Evolutionary conservation across 2,329 filamentous ascomycete genomes (phyloP).

Genomic region (Colletotrichum tofieldiae): DNA sequence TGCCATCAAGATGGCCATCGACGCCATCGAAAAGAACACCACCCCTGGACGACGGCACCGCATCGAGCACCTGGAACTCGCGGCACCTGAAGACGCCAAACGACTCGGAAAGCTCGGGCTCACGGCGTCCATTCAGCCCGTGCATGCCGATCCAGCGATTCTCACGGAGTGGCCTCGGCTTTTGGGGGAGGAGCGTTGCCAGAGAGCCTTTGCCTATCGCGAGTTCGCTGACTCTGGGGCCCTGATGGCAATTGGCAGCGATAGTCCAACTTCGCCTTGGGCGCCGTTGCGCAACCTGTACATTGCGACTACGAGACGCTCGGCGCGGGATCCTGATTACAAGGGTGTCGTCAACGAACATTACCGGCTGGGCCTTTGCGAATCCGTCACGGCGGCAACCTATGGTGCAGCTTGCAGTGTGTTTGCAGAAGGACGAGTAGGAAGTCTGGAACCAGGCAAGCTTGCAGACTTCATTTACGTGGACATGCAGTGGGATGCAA

Average conservation of each 20-base stretch:
- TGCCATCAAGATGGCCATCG: conserved; percentile 71
- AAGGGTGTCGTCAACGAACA: conserved; percentile 65
- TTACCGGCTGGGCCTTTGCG: conserved; percentile 67
- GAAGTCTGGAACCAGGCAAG: conserved; percentile 66
- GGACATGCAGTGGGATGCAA: conserved; percentile 65
- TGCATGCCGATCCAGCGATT: conserved; percentile 74
- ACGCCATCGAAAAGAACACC: conserved; percentile 64
- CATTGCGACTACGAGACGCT: conserved; percentile 71
- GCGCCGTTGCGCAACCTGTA: conserved; percentile 70
- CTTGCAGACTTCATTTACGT: conserved; percentile 71
- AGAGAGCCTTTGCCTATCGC: conserved; percentile 74
- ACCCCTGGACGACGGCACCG: conserved; percentile 68
- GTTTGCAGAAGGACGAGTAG: conserved; percentile 70
- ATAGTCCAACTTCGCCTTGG: conserved; percentile 73
- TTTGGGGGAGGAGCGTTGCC: conserved; percentile 68
- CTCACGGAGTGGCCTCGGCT: conserved; percentile 73
- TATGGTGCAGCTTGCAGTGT: conserved; percentile 70
- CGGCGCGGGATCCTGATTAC: conserved; percentile 63
- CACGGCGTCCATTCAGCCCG: conserved; percentile 72
- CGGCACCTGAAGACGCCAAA: conserved; percentile 67
- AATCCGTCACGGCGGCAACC: conserved; percentile 69
- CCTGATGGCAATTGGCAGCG: conserved; percentile 70
- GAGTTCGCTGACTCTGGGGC: conserved; percentile 72
- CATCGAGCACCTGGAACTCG: conserved; percentile 77
- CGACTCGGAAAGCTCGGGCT: conserved; percentile 73